Conservation (phyloP, 352 stramenopile species). For the Albugo candida region DNA sequence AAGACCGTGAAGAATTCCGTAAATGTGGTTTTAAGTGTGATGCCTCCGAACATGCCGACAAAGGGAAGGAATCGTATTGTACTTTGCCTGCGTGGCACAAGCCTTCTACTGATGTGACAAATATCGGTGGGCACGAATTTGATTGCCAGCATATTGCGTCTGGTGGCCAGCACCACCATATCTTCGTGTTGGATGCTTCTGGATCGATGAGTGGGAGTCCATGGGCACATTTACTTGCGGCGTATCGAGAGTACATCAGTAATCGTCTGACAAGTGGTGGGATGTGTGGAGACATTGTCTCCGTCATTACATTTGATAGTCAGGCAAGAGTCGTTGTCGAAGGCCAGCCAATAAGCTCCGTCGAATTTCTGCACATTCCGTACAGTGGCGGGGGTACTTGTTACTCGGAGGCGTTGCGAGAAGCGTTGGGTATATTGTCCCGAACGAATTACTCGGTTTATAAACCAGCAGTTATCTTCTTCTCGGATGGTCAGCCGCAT, state of each 20-base stretch:
- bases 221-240: conserved; percentile 34
- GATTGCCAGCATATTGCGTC: conserved; percentile 36
- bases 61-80: conserved; percentile 24
- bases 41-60: conserved; percentile 34
- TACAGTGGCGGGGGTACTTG: conserved; percentile 30
- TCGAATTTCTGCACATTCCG: conserved; percentile 10
- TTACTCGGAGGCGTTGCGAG: conserved; percentile 26
- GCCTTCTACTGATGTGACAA: conserved; percentile 1
- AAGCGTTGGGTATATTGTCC: conserved; percentile 48
- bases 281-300: conserved; percentile 33
- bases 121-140: conserved; percentile 38
- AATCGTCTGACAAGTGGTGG: conserved; percentile 36
- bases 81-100: conserved; percentile 48
- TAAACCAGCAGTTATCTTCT: conserved; percentile 56
- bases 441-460: conserved; percentile 32
- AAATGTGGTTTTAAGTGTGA: conserved; percentile 60
- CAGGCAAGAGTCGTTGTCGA: conserved; percentile 25
- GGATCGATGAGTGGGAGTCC: conserved; percentile 45
- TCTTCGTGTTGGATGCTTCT: conserved; percentile 66
- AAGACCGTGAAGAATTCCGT: conserved; percentile 36
- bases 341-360: conserved; percentile 23
- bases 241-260: conserved; percentile 37
- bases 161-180: conserved; percentile 38
- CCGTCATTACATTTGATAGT: conserved; percentile 45
- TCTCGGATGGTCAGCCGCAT: conserved; percentile 44